A percentile compares a stretch with the other conserved stretches of the same genome.
phyloP scores from a whole-genome alignment of 495 filamentous ascomycete genomes.

The Hypoxylon cercidicola region DNA sequence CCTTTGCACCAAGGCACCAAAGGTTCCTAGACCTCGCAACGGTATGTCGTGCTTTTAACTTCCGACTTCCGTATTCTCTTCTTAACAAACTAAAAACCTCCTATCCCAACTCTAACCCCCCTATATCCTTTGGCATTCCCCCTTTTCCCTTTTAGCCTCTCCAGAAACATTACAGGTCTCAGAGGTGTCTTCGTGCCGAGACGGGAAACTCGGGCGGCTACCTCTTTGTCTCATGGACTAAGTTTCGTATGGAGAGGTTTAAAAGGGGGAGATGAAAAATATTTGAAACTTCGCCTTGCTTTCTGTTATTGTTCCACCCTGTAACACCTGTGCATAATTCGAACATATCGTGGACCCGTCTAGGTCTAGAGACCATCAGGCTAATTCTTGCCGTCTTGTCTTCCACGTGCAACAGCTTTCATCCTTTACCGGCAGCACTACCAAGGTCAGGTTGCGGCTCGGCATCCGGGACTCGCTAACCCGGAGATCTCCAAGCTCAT shows the following conservation, averaged over 20 bases:
- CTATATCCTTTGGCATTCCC: constrained; percentile 25
- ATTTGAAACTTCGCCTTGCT: constrained; percentile 33
- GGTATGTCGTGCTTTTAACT: constrained; percentile 68
- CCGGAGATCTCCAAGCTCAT: constrained; percentile 99
- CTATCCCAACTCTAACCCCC: constrained; percentile 10
- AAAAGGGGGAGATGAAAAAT: constrained; percentile 45
- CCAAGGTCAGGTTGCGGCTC: constrained; percentile 80
- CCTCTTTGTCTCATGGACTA: constrained; percentile 30
- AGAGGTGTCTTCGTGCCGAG: constrained; percentile 27
- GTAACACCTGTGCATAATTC: constrained; percentile 21
- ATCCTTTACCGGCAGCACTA: constrained; percentile 97
- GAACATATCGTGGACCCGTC: constrained; percentile 13
- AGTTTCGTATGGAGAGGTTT: constrained; percentile 30
- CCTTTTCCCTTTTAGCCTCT: constrained; percentile 33
- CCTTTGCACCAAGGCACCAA: constrained; percentile 91
- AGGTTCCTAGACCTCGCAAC: constrained; percentile 94
- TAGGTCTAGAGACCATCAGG: constrained; percentile 4
- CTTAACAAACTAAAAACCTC: constrained; percentile 16
- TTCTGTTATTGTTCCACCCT: constrained; percentile 33
- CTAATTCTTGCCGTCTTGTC: constrained; percentile 36
- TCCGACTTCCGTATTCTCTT: constrained; percentile 34
- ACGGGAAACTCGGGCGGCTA: constrained; percentile 32
- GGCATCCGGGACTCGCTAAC: constrained; percentile 90
- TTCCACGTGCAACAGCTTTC: constrained; percentile 72
- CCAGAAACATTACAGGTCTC: constrained; percentile 22